A percentile compares a stretch with the other conserved stretches of the same genome.
Conservation (phyloP, 345 rosid species). For the Lenwebbia sp. region DNA sequence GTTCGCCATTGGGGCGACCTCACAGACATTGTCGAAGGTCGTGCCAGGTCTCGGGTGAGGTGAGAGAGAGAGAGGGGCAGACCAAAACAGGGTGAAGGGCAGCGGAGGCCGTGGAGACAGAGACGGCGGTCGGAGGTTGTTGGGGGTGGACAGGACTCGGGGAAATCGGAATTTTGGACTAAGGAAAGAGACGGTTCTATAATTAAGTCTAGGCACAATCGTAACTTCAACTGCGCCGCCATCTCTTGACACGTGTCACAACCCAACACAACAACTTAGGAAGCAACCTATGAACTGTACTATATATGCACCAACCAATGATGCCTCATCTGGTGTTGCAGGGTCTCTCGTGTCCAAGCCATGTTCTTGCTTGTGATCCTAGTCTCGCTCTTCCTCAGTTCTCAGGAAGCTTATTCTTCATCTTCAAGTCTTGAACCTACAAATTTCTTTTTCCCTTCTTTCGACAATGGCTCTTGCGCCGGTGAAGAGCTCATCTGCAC, state of each 20-base stretch:
- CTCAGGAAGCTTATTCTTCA: background rate
- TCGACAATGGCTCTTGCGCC: constrained; percentile 5
- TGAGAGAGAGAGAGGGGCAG: no score
- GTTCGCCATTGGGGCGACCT: no score
- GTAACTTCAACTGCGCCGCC: no score
- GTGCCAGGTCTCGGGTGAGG: no score
- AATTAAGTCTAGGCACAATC: background rate
- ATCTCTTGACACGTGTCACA: no score
- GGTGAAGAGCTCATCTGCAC: constrained; percentile 14
- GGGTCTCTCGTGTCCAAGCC: background rate
- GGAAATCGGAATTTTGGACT: background rate
- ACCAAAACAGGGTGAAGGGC: background rate
- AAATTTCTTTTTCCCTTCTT: constrained; percentile 9
- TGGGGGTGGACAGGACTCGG: background rate
- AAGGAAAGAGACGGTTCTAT: background rate
- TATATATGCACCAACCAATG: background rate
- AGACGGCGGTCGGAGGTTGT: background rate
- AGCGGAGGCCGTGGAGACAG: background rate
- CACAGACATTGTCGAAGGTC: no score
- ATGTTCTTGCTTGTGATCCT: constrained; percentile 7
- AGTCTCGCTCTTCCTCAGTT: background rate
- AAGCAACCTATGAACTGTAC: background rate
- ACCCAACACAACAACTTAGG: background rate
- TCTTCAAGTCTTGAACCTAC: background rate
- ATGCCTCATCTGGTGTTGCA: background rate